These are phyloP conservation scores for Paraconiothyrium sp. DNA, from an alignment of 2,329 filamentous ascomycete genomes.

Conservation along the genomic window DNA sequence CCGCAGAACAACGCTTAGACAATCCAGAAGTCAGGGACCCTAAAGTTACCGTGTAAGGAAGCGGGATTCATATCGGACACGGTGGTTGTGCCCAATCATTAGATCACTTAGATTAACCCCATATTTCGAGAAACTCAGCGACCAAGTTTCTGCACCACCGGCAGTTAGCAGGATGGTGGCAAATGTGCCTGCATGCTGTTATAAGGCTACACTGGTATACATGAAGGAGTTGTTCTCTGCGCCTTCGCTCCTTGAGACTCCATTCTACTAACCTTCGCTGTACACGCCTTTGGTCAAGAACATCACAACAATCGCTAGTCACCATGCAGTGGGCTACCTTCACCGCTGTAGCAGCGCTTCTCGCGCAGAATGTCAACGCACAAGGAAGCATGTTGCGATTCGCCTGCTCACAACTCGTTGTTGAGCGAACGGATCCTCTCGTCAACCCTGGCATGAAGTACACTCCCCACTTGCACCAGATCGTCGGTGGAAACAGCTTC, in stretches of 20 bases:
- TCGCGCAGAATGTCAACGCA: conserved; percentile 36
- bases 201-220: conserved; percentile 39
- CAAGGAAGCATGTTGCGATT: conserved; percentile 45
- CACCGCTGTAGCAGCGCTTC: conserved; percentile 31
- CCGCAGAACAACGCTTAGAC: conserved; percentile 18
- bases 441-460: conserved; percentile 48
- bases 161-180: conserved; percentile 36
- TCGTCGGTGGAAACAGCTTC: conserved; percentile 46
- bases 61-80: conserved; percentile 29
- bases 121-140: conserved; percentile 34
- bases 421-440: conserved; percentile 45
- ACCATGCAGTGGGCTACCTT: conserved; percentile 45
- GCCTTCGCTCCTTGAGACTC: conserved; percentile 14
- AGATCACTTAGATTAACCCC: conserved; percentile 41
- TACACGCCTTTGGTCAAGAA: conserved; percentile 15
- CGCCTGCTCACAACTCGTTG: conserved; percentile 47
- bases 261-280: conserved; percentile 18
- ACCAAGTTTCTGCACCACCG: conserved; percentile 36
- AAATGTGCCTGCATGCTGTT: conserved; percentile 24
- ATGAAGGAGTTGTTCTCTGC: conserved; percentile 23
- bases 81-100: conserved; percentile 36
- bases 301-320: conserved; percentile 23
- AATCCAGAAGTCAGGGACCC: conserved; percentile 26
- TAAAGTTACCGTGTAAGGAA: conserved; percentile 26
- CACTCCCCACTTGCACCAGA: conserved; percentile 49